Percentiles rank a stretch among this genome's conserved stretches.
Evolutionary conservation across 140 eudicot genomes (phyloP).

Genomic region (Oenanthe javanica): DNA sequence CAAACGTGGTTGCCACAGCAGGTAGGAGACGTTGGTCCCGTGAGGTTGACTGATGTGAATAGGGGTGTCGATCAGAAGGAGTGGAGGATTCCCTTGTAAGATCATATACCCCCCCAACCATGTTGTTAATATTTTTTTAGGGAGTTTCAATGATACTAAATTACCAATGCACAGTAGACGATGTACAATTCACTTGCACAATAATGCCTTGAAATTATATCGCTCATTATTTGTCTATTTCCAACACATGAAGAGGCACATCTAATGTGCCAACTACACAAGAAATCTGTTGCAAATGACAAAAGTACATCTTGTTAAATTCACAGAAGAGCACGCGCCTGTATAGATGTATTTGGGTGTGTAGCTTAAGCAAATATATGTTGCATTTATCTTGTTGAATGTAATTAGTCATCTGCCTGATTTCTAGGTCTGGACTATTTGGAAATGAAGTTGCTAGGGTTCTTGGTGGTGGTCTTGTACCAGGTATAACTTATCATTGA

Average conservation of each 20-base stretch:
- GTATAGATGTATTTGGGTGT: not conserved
- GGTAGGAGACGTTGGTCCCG: constrained; percentile 30
- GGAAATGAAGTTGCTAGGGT: constrained; percentile 87
- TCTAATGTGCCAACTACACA: not conserved
- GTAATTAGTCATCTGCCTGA: not conserved
- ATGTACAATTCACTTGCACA: not conserved
- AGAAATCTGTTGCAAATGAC: too few species aligned
- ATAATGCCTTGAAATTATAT: not conserved
- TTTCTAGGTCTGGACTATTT: constrained; percentile 63
- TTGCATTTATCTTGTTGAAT: not conserved
- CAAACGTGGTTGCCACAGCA: constrained; percentile 61
- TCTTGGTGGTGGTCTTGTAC: constrained; percentile 97
- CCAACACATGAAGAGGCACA: not conserved
- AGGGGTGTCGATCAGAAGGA: constrained; percentile 42
- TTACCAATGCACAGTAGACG: not conserved
- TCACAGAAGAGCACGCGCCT: not conserved
- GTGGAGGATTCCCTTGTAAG: constrained; percentile 90
- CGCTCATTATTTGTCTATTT: not conserved
- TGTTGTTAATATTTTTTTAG: not conserved
- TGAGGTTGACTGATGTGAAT: constrained; percentile 68
- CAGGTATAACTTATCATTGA: constrained; percentile 46
- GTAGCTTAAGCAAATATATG: not conserved
- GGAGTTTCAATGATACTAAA: not conserved
- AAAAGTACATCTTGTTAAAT: too few species aligned
- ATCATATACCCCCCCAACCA: not conserved